These are phyloP conservation scores for Saccharomycopsis synnaedendra DNA, from an alignment of 805 yeast genomes.

Conservation along the genomic window DNA sequence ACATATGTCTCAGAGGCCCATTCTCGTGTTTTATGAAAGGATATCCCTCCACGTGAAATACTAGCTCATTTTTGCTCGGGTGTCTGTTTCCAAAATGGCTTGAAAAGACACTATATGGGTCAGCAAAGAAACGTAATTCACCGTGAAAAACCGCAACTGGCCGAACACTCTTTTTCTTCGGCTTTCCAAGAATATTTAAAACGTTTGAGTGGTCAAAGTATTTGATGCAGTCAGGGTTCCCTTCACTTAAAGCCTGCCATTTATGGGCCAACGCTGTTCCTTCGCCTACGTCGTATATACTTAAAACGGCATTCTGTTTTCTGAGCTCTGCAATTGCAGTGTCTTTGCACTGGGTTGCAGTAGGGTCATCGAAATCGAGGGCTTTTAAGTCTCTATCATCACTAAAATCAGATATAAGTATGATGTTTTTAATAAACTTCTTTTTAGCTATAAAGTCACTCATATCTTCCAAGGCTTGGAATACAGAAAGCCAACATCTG, in stretches of 20 bases:
- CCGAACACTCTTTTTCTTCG: constrained; percentile 27
- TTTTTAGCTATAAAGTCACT: constrained; percentile 1
- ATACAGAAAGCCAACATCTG: not conserved
- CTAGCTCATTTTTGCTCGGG: not conserved
- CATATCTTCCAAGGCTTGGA: constrained; percentile 8
- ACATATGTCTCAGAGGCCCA: too few relatives aligned
- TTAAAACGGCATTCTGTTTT: not conserved
- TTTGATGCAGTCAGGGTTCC: not conserved
- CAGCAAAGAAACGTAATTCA: constrained; percentile 36
- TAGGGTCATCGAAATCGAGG: not conserved
- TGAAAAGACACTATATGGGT: constrained; percentile 20
- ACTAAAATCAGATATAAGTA: constrained; percentile 4
- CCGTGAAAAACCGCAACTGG: constrained; percentile 40
- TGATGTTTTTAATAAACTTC: constrained; percentile 5
- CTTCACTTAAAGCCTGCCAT: constrained; percentile 1
- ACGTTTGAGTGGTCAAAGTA: constrained; percentile 11
- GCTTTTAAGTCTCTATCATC: constrained; percentile 2
- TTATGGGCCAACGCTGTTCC: not conserved
- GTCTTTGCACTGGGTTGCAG: not conserved
- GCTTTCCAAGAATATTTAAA: constrained; percentile 20
- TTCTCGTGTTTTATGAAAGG: too few relatives aligned
- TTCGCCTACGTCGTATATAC: not conserved
- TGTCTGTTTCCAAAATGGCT: not conserved
- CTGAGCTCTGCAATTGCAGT: not conserved
- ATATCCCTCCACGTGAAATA: too few relatives aligned